Conservation (phyloP, 345 rosid species). For the Lepidium africanum region DNA sequence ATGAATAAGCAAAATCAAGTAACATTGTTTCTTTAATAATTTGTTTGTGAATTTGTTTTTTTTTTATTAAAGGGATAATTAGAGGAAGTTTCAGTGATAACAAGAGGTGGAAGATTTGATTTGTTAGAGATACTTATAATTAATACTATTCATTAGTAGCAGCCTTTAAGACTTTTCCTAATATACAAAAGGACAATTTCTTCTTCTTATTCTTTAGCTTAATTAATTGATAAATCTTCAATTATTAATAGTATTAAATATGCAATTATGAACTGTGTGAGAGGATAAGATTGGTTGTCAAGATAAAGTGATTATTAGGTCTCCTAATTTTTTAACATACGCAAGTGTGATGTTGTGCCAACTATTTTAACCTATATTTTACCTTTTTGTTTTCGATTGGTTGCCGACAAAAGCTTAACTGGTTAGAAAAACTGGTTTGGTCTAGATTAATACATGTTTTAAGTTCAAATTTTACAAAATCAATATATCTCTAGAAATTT, state of each 20-base stretch:
- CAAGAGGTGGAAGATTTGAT: slow-evolving; percentile 24
- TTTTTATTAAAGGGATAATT: not conserved
- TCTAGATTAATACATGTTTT: too few relatives aligned
- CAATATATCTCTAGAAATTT: too few relatives aligned
- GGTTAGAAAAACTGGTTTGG: too few relatives aligned
- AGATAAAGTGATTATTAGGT: too few relatives aligned
- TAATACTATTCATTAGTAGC: not conserved
- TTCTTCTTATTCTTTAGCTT: not conserved
- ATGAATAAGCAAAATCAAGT: slow-evolving; percentile 3
- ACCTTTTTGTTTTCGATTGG: too few relatives aligned
- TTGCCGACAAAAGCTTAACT: too few relatives aligned
- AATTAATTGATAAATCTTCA: not conserved
- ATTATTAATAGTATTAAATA: not conserved
- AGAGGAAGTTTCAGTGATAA: slow-evolving; percentile 11
- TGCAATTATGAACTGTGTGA: not conserved
- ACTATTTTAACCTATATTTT: too few relatives aligned
- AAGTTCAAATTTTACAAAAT: too few relatives aligned
- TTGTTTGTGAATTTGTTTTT: not conserved
- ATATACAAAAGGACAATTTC: not conserved
- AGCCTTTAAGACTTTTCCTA: not conserved
- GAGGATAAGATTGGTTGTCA: not conserved
- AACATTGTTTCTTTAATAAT: not conserved
- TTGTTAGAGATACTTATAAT: slow-evolving; percentile 8
- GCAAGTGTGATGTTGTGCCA: too few relatives aligned
- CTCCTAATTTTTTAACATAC: too few relatives aligned